These are phyloP conservation scores for Neocucurbitaria cava DNA, from an alignment of 2,329 filamentous ascomycete species.

Conservation along the genomic window DNA sequence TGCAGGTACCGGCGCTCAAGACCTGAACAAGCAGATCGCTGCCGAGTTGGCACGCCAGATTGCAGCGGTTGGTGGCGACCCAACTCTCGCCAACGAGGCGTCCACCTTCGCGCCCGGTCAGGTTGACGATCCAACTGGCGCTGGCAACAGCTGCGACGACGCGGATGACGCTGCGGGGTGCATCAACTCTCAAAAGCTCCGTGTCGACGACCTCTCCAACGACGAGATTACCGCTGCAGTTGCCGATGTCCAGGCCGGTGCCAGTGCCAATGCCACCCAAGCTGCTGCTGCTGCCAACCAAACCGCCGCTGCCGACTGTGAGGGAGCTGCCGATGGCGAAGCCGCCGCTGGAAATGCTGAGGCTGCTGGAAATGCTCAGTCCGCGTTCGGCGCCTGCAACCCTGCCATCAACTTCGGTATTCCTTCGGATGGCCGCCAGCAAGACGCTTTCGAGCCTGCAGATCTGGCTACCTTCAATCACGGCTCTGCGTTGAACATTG, in stretches of 20 bases:
- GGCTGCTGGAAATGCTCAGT: slow-evolving; percentile 2
- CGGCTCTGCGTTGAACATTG: slow-evolving; percentile 59
- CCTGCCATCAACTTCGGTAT: slow-evolving; percentile 59
- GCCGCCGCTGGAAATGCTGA: slow-evolving; percentile 1
- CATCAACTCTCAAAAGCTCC: slow-evolving; percentile 61
- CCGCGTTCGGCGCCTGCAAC: slow-evolving; percentile 55
- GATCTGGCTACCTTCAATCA: slow-evolving; percentile 58
- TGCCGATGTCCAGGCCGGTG: slow-evolving; percentile 4
- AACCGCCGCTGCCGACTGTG: no score
- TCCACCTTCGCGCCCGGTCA: slow-evolving; percentile 70
- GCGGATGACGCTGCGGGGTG: slow-evolving; percentile 59
- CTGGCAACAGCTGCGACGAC: slow-evolving; percentile 62
- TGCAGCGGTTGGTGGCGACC: slow-evolving; percentile 67
- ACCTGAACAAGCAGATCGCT: slow-evolving; percentile 67
- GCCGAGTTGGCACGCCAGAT: slow-evolving; percentile 67
- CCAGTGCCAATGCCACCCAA: background rate
- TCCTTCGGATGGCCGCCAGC: slow-evolving; percentile 58
- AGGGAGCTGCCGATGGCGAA: slow-evolving; percentile 38
- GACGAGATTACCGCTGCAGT: slow-evolving; percentile 61
- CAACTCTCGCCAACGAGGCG: slow-evolving; percentile 64
- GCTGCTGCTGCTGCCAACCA: background rate
- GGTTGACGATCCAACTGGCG: slow-evolving; percentile 58
- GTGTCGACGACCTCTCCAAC: slow-evolving; percentile 62
- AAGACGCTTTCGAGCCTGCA: slow-evolving; percentile 52
- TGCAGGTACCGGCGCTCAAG: slow-evolving; percentile 63